phyloP scores from a whole-genome alignment of 805 yeast genomes.

The Wickerhamomyces queroliae region DNA sequence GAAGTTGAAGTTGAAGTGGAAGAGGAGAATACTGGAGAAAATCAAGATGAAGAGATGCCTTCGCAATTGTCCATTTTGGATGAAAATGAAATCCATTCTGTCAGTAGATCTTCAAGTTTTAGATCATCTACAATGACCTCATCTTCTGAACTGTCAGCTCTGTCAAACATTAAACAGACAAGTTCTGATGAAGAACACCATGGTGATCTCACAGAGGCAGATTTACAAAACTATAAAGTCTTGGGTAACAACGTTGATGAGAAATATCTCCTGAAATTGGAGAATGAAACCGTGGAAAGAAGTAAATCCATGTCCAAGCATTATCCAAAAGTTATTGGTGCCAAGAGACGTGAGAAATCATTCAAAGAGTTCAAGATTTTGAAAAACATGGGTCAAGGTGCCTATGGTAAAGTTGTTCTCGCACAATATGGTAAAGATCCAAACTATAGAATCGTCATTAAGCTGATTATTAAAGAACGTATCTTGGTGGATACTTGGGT shows the following conservation, averaged over 20 bases:
- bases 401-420: slow-evolving; percentile 89
- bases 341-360: slow-evolving; percentile 61
- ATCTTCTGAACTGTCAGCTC: slow-evolving; percentile 9
- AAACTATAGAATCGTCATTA: slow-evolving; percentile 66
- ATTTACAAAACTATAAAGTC: slow-evolving; percentile 11
- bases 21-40: slow-evolving; percentile 23
- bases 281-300: slow-evolving; percentile 36
- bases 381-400: slow-evolving; percentile 91
- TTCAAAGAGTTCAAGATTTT: slow-evolving; percentile 64
- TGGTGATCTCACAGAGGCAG: slow-evolving; percentile 4
- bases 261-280: slow-evolving; percentile 37
- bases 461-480: slow-evolving; percentile 86
- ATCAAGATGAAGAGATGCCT: slow-evolving; percentile 29
- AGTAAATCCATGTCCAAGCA: slow-evolving; percentile 28
- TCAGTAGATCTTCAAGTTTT: slow-evolving; percentile 21
- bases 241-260: slow-evolving; percentile 23
- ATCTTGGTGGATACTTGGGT: slow-evolving; percentile 98
- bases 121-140: slow-evolving; percentile 13
- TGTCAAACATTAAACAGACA: slow-evolving; percentile 3
- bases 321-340: slow-evolving; percentile 50
- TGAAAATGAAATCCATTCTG: slow-evolving; percentile 27
- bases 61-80: slow-evolving; percentile 34
- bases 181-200: slow-evolving; percentile 2
- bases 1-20: background rate
- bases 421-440: slow-evolving; percentile 64